Evolutionary conservation across 2,329 filamentous ascomycete genomes (phyloP).

Genomic region (Fusarium setosum): DNA sequence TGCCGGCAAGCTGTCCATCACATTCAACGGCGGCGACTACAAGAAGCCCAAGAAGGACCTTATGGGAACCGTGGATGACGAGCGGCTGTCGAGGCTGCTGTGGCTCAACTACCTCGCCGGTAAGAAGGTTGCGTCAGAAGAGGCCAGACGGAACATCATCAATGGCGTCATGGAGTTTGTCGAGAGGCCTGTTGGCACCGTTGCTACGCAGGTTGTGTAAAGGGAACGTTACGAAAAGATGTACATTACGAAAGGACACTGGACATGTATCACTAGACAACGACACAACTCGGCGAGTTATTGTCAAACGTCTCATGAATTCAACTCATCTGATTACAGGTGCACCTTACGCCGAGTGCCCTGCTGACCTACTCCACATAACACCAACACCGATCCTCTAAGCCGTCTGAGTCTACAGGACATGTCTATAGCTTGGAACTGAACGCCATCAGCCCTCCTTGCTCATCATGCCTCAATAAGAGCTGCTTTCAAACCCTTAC

Average conservation of each 20-base stretch:
- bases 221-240: constrained; percentile 13
- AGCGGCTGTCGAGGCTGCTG: constrained; percentile 81
- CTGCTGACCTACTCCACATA: constrained; percentile 1
- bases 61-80: constrained; percentile 80
- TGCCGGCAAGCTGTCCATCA: constrained; percentile 73
- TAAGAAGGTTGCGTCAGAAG: constrained; percentile 86
- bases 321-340: constrained; percentile 26
- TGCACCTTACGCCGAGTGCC: neutral
- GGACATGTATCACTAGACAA: constrained; percentile 40
- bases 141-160: constrained; percentile 82
- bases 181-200: constrained; percentile 86
- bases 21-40: constrained; percentile 73
- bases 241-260: constrained; percentile 31
- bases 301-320: constrained; percentile 24
- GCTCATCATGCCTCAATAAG: constrained; percentile 8
- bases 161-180: constrained; percentile 91
- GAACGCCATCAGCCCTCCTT: constrained; percentile 28
- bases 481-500: constrained; percentile 47
- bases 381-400: constrained; percentile 10
- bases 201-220: constrained; percentile 79
- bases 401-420: neutral
- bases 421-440: constrained; percentile 39
- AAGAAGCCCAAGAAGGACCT: constrained; percentile 58
- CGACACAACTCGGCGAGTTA: constrained; percentile 20
- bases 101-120: constrained; percentile 94